Conservation (phyloP, 345 rosid genomes). For the Citrus trifoliata region DNA sequence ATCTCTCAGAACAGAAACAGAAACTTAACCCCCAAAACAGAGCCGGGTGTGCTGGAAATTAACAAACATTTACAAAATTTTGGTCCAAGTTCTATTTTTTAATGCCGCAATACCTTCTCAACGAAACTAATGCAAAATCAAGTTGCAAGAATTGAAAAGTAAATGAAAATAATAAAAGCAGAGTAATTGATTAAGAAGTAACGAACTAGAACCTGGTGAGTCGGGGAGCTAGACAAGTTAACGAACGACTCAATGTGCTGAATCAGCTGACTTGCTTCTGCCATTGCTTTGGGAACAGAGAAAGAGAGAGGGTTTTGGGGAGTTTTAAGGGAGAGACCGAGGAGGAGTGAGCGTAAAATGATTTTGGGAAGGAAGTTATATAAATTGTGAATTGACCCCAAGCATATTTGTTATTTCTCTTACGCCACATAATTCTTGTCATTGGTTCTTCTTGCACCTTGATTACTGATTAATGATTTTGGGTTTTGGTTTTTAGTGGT, state of each 20-base stretch:
- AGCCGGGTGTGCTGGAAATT: not conserved
- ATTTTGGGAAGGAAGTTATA: not conserved
- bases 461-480: not conserved
- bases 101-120: not conserved
- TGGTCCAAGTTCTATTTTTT: not conserved
- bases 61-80: not conserved
- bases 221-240: conserved; percentile 48
- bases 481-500: not conserved
- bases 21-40: not conserved
- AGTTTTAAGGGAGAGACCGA: not conserved
- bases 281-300: conserved; percentile 30
- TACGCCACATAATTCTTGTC: not conserved
- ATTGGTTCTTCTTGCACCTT: not conserved
- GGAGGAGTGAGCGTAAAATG: not conserved
- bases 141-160: not conserved
- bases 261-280: conserved; percentile 42
- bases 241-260: conserved; percentile 64
- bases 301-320: not conserved
- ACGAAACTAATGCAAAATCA: not conserved
- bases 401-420: not conserved
- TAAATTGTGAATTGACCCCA: not conserved
- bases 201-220: conserved; percentile 47
- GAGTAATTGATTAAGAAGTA: not conserved
- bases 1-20: not conserved
- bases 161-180: not conserved